Conservation (phyloP, 2,329 filamentous ascomycete genomes). For the Colletotrichum salicis region DNA sequence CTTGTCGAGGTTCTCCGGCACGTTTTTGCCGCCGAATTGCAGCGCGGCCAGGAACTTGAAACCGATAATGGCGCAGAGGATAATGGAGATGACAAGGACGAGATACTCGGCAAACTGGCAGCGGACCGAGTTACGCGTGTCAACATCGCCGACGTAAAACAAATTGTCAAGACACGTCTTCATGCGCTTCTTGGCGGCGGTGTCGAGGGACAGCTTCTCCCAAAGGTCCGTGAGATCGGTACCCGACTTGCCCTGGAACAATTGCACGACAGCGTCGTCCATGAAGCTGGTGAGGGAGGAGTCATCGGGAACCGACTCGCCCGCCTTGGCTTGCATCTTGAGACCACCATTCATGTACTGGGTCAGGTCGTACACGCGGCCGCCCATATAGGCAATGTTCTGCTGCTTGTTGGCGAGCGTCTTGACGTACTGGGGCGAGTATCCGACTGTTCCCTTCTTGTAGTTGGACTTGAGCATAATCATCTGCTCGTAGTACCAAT, state of each 20-base stretch:
- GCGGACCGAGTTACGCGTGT: constrained; percentile 85
- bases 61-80: constrained; percentile 83
- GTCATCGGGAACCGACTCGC: constrained; percentile 57
- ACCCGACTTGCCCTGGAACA: constrained; percentile 83
- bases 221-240: constrained; percentile 86
- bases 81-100: constrained; percentile 82
- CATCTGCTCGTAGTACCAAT: constrained; percentile 95
- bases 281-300: constrained; percentile 79
- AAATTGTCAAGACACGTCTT: constrained; percentile 88
- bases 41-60: constrained; percentile 75
- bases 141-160: constrained; percentile 92
- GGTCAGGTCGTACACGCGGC: constrained; percentile 88
- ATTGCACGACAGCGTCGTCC: constrained; percentile 75
- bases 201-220: constrained; percentile 73
- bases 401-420: constrained; percentile 71
- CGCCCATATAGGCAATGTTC: constrained; percentile 81
- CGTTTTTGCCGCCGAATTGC: constrained; percentile 90
- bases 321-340: constrained; percentile 65
- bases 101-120: constrained; percentile 93
- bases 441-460: constrained; percentile 89
- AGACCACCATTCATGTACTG: constrained; percentile 83
- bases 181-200: constrained; percentile 73
- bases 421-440: constrained; percentile 79
- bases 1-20: constrained; percentile 96
- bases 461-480: constrained; percentile 79